These are phyloP conservation scores for Exidia glandulosa DNA, from an alignment of 768 basidiomycete species.

Conservation along the genomic window DNA sequence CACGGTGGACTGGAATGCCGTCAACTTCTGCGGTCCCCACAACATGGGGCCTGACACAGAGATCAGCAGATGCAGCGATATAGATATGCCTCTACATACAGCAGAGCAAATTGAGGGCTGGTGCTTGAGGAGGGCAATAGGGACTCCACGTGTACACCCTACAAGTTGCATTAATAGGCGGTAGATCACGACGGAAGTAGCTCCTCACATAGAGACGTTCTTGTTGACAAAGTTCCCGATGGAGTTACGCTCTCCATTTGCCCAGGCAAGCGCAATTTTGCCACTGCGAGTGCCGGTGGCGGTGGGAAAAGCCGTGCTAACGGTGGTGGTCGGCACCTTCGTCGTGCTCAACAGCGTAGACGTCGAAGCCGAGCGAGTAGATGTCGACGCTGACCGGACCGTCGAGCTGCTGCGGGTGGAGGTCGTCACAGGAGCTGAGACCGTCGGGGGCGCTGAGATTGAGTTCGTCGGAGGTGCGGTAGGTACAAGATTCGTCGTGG, in stretches of 20 bases:
- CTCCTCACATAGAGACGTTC: conserved; percentile 22
- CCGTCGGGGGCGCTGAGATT: no score
- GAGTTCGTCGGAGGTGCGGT: neutral
- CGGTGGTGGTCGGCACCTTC: neutral
- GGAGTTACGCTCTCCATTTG: conserved; percentile 38
- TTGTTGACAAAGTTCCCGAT: conserved; percentile 41
- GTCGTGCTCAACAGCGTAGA: conserved; percentile 8
- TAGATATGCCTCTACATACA: neutral
- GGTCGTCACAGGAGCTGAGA: conserved; percentile 7
- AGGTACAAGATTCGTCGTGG: neutral
- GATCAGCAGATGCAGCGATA: no score
- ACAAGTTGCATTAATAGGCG: neutral
- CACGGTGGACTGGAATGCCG: conserved; percentile 36
- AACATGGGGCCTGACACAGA: conserved; percentile 41
- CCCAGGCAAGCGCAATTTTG: conserved; percentile 63
- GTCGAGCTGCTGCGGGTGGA: conserved; percentile 6
- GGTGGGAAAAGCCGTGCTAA: neutral
- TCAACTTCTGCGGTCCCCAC: conserved; percentile 49
- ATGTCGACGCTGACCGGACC: conserved; percentile 9
- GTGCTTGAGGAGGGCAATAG: conserved; percentile 28
- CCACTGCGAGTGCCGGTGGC: neutral
- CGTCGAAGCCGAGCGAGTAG: conserved; percentile 3
- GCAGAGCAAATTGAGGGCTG: conserved; percentile 38
- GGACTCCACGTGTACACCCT: conserved; percentile 64
- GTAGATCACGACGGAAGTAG: neutral